Percentiles rank a stretch among this genome's conserved stretches.
Evolutionary conservation across 2,329 filamentous ascomycete species (phyloP).

Genomic region (Fonsecaea pedrosoi): DNA sequence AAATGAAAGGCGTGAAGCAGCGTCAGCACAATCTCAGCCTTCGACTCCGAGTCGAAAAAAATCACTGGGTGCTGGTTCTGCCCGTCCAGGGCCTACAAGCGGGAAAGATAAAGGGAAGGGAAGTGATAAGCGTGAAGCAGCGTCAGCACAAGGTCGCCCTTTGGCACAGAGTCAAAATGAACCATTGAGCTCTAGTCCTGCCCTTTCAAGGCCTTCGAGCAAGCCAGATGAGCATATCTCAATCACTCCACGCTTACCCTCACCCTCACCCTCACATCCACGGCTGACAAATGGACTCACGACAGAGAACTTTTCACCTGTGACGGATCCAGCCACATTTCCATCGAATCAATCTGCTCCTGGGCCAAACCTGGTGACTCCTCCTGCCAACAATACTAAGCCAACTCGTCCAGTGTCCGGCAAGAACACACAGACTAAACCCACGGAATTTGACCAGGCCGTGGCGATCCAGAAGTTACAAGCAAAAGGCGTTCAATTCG

Average conservation of each 20-base stretch:
- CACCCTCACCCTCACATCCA: too few species aligned
- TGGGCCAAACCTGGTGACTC: not conserved
- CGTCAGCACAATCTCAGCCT: not conserved
- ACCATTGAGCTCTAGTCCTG: not conserved
- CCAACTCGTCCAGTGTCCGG: not conserved
- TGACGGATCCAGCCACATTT: not conserved
- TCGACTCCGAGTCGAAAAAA: not conserved
- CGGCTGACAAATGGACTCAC: not conserved
- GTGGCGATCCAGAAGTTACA: constrained; percentile 25
- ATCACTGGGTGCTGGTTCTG: not conserved
- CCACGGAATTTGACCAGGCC: constrained; percentile 14
- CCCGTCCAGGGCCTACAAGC: not conserved
- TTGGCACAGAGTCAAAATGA: not conserved
- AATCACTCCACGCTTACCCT: not conserved
- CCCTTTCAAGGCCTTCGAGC: not conserved
- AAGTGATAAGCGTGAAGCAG: too few species aligned
- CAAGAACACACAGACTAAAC: not conserved
- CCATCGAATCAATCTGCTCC: not conserved
- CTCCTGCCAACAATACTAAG: not conserved
- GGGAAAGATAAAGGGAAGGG: not conserved
- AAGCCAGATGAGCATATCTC: not conserved
- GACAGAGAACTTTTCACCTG: not conserved
- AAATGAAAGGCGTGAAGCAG: not conserved
- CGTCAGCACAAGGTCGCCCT: too few species aligned
- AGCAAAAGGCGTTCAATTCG: constrained; percentile 28